Conservation (phyloP, 495 filamentous ascomycete species). For the Tuber microsphaerosporum region DNA sequence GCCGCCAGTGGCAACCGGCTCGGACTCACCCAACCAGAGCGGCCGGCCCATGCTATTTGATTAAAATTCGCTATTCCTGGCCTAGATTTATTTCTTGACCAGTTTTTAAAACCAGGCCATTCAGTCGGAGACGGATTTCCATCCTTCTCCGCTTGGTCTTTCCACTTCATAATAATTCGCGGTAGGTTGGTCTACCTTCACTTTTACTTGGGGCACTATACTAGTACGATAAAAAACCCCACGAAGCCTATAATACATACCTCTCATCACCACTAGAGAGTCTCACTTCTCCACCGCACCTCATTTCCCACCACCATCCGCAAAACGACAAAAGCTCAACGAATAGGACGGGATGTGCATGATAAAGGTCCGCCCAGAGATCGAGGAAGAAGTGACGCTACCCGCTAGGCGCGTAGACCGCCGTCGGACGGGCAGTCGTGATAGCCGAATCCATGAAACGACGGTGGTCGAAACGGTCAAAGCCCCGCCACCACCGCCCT, state of each 20-base stretch:
- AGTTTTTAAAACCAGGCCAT: neutral
- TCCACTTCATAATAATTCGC: neutral
- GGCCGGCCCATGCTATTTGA: neutral
- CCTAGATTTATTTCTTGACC: neutral
- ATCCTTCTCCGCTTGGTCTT: neutral
- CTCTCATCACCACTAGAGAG: neutral
- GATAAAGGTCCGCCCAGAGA: slow-evolving; percentile 39
- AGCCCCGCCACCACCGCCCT: slow-evolving; percentile 29
- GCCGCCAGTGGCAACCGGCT: no score
- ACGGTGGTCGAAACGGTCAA: slow-evolving; percentile 31
- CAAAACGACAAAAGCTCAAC: neutral
- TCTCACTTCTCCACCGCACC: neutral
- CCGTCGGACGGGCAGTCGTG: slow-evolving; percentile 6
- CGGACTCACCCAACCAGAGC: neutral
- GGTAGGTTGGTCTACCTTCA: neutral
- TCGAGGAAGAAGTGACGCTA: slow-evolving; percentile 24
- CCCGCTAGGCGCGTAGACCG: slow-evolving; percentile 18
- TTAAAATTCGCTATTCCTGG: neutral
- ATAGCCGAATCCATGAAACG: slow-evolving; percentile 20
- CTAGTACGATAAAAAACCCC: neutral
- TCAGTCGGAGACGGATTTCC: neutral
- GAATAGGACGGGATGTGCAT: slow-evolving; percentile 30
- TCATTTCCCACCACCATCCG: neutral
- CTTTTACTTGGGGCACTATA: neutral
- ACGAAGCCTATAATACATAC: neutral